These are phyloP conservation scores for Pulicaria dysenterica DNA, from an alignment of 129 eudicot genomes.

Conservation along the genomic window DNA sequence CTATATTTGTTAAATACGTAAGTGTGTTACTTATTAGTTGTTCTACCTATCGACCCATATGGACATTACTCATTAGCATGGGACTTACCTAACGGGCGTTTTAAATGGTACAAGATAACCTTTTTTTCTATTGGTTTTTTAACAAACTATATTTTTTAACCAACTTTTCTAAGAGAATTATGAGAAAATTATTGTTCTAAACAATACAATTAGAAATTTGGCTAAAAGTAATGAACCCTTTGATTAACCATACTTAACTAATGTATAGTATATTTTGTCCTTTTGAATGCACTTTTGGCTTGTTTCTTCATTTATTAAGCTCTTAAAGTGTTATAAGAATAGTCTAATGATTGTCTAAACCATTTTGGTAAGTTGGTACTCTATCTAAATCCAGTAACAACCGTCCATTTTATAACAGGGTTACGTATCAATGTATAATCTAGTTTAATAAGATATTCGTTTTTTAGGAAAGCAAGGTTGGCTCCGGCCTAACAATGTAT, in stretches of 20 bases:
- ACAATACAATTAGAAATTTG: not conserved
- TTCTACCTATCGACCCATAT: not conserved
- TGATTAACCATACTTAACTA: not conserved
- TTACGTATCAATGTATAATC: no score
- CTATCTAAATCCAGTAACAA: no score
- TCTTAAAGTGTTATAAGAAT: not conserved
- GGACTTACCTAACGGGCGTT: not conserved
- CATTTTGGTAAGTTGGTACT: no score
- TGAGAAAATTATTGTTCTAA: not conserved
- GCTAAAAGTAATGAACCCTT: not conserved
- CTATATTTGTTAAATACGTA: not conserved
- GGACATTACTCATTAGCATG: slow-evolving; percentile 5
- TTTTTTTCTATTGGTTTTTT: slow-evolving; percentile 49
- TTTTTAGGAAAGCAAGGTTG: no score
- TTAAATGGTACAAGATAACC: slow-evolving; percentile 56
- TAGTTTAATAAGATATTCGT: no score
- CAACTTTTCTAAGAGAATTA: not conserved
- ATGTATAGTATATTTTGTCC: not conserved
- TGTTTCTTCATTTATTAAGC: not conserved
- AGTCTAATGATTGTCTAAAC: no score
- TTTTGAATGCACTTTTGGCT: not conserved
- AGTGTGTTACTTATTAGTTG: not conserved
- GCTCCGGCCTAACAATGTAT: no score
- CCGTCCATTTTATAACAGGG: no score
- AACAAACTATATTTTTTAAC: not conserved